Percentiles rank a stretch among this genome's conserved stretches.
phyloP scores from a whole-genome alignment of 1,139 yeast species.

The Meyerozyma guilliermondii region DNA sequence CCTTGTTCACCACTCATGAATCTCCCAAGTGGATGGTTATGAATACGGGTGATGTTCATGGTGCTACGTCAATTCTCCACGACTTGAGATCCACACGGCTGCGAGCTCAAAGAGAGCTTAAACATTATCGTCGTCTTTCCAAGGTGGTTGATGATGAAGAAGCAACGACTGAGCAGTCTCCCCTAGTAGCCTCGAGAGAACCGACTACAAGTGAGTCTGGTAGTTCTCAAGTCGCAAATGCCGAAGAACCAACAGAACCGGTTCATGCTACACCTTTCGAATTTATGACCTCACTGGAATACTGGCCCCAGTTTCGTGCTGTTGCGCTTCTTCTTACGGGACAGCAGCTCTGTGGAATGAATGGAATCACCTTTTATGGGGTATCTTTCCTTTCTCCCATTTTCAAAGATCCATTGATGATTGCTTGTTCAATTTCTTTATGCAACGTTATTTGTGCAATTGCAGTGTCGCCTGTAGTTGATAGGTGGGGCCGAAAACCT shows the following conservation, averaged over 20 bases:
- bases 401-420: constrained; percentile 19
- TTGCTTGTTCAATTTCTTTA: constrained; percentile 28
- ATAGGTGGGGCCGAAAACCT: constrained; percentile 15
- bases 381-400: constrained; percentile 24
- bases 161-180: neutral
- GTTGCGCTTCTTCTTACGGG: constrained; percentile 32
- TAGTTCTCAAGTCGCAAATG: neutral
- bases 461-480: constrained; percentile 18
- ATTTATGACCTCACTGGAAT: constrained; percentile 16
- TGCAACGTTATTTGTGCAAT: constrained; percentile 27
- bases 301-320: constrained; percentile 25
- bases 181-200: neutral
- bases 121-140: constrained; percentile 33
- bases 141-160: neutral
- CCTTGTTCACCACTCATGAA: constrained; percentile 29
- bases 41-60: constrained; percentile 21
- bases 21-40: constrained; percentile 39
- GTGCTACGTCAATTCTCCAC: constrained; percentile 25
- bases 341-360: constrained; percentile 39
- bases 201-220: neutral
- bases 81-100: constrained; percentile 24
- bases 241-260: constrained; percentile 17
- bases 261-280: constrained; percentile 20
- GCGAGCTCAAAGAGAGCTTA: constrained; percentile 29
- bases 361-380: constrained; percentile 38